Base-by-base conservation (phyloP, 495 filamentous ascomycete genomes). In the Penicillium bialowiezense region DNA sequence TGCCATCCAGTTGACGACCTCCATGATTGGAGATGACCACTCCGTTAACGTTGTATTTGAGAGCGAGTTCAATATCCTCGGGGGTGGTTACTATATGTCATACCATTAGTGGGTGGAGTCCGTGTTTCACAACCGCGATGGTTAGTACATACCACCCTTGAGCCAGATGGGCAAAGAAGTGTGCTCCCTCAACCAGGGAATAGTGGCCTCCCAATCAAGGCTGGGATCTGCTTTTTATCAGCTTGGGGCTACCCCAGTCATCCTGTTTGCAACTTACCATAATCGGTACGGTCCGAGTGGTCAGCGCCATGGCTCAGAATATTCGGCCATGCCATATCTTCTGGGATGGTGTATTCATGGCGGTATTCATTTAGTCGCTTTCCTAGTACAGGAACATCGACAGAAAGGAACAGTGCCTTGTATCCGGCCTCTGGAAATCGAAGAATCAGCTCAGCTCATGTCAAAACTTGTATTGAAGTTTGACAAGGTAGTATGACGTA, bases 21-120 rank as follows among this genome's bases (percentile, higher is more conserved):
- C 92, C 91, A 71, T 97, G 91, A 71, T 96, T 97, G 24, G 88
- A 93, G 23, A 97, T 77, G 14, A 97, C 86, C 24, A 97, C 85
- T 48, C 90, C 91, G 57, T 93, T 85, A 12, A 93, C 82, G 39
- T 87, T 88, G 41, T 68, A 60, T 51, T 91, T 83, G 56, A 90
- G 77, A 18, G 92, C 91, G 20, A 76, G 77, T 51, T 93, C 65
- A 23, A 95, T 90, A 60, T 97, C 91, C 62, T 96, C 72, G 1
- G 66, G 65, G 14, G 87, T 75, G 72, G 88, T 88, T 26, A 96
- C 88, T 58, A 54, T 59, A 18, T 56, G 9, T 24, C 9, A n/a
- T n/a, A n/a, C n/a, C 10, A 38, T 9, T 34, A 14, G 15, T 32
- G 14, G 3, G 12, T 33, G 20, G 38, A 10, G 38, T 14, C 7